Evolutionary conservation across 1,139 yeast genomes (phyloP).

Genomic region (Scheffersomyces lignicola): DNA sequence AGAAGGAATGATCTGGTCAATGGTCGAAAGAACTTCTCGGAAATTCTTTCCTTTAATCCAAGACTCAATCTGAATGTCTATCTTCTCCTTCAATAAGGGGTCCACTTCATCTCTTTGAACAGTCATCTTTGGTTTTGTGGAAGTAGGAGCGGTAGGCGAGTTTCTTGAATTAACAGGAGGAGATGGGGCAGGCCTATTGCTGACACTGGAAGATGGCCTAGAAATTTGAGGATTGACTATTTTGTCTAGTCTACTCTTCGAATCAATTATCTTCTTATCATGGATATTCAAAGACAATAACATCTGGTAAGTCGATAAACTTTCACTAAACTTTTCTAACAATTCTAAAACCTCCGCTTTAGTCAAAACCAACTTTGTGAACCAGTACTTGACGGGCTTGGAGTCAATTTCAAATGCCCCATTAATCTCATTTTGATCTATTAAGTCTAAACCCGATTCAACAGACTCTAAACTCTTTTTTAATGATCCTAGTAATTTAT

Average conservation of each 20-base stretch:
- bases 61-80: constrained; percentile 11
- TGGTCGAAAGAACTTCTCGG: constrained; percentile 67
- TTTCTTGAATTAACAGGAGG: constrained; percentile 17
- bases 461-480: constrained; percentile 58
- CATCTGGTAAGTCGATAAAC: constrained; percentile 60
- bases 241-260: constrained; percentile 74
- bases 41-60: constrained; percentile 82
- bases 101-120: constrained; percentile 40
- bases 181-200: constrained; percentile 10
- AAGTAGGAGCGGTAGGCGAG: constrained; percentile 9
- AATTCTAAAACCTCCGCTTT: constrained; percentile 85
- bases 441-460: constrained; percentile 55
- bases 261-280: constrained; percentile 69
- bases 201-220: constrained; percentile 1
- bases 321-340: constrained; percentile 65
- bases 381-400: constrained; percentile 66
- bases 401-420: constrained; percentile 35
- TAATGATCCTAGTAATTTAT: constrained; percentile 72
- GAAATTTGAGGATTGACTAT: constrained; percentile 52
- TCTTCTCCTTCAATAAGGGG: constrained; percentile 12
- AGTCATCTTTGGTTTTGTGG: constrained; percentile 12
- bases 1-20: constrained; percentile 59
- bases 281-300: constrained; percentile 66
- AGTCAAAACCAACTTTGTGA: constrained; percentile 66
- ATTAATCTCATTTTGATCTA: constrained; percentile 42